Conservation (phyloP, 805 yeast genomes). For the Candida boleticola region DNA sequence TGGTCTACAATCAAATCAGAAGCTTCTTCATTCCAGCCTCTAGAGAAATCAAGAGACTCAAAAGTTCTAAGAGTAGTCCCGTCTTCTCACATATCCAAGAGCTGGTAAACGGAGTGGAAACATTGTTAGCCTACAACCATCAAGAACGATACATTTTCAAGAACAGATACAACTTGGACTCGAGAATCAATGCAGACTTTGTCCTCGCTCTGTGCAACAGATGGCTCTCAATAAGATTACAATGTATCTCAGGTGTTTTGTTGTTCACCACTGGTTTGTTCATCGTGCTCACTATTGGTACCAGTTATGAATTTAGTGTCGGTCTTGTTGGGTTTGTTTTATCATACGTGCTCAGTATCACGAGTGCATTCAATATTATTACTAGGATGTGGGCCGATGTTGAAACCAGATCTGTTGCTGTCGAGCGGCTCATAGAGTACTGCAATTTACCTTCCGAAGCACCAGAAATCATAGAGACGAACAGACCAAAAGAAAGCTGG, state of each 20-base stretch:
- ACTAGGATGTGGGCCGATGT: constrained; percentile 25
- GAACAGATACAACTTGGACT: constrained; percentile 20
- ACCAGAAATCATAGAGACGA: constrained; percentile 9
- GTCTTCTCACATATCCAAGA: constrained; percentile 29
- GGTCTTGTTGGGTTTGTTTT: constrained; percentile 27
- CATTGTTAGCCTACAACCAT: constrained; percentile 24
- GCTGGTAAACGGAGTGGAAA: constrained; percentile 27
- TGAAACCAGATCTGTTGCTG: constrained; percentile 22
- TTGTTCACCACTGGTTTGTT: constrained; percentile 19
- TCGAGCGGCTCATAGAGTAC: constrained; percentile 28
- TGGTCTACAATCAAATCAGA: constrained; percentile 20
- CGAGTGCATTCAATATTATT: constrained; percentile 17
- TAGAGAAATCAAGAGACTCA: constrained; percentile 25
- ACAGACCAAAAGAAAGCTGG: constrained; percentile 19
- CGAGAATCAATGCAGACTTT: constrained; percentile 17
- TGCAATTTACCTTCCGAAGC: constrained; percentile 19
- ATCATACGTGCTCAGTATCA: constrained; percentile 24
- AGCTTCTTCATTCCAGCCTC: constrained; percentile 23
- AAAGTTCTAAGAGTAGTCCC: constrained; percentile 24
- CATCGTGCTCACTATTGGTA: constrained; percentile 17
- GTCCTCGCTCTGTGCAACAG: constrained; percentile 20
- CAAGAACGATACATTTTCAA: constrained; percentile 20
- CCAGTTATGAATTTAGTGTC: constrained; percentile 17
- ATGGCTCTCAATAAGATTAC: constrained; percentile 27
- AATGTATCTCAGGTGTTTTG: constrained; percentile 20